These are phyloP conservation scores for Skeletonema tropicum DNA, from an alignment of 108 stramenopile species.

Conservation along the genomic window DNA sequence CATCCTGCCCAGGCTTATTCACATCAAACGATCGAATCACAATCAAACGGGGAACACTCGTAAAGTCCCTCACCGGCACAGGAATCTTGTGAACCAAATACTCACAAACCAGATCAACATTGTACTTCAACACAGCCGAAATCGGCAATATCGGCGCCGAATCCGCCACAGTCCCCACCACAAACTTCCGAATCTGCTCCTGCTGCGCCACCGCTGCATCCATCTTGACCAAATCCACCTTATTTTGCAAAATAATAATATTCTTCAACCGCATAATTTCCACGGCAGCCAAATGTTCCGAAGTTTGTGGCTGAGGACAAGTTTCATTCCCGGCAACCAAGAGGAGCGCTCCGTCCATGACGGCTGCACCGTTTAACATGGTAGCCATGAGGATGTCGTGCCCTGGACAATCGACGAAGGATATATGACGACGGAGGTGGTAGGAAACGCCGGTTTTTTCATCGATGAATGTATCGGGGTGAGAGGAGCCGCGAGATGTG, in stretches of 20 bases:
- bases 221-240: slow-evolving; percentile 99
- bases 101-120: slow-evolving; percentile 99
- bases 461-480: slow-evolving; percentile 93
- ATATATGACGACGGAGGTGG: slow-evolving; percentile 95
- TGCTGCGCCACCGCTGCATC: slow-evolving; percentile 97
- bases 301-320: slow-evolving; percentile 99
- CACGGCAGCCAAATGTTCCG: slow-evolving; percentile 99
- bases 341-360: slow-evolving; percentile 99
- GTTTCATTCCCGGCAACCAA: slow-evolving; percentile 99
- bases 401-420: slow-evolving; percentile 99
- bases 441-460: slow-evolving; percentile 79
- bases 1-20: slow-evolving; percentile 99
- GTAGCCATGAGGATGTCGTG: slow-evolving; percentile 99
- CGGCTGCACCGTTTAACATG: slow-evolving; percentile 99
- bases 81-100: slow-evolving; percentile 97
- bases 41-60: slow-evolving; percentile 92
- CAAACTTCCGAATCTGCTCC: slow-evolving; percentile 97
- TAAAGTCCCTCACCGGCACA: slow-evolving; percentile 95
- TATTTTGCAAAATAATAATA: slow-evolving; percentile 99
- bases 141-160: slow-evolving; percentile 98
- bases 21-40: slow-evolving; percentile 99
- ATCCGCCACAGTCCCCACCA: slow-evolving; percentile 98
- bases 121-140: slow-evolving; percentile 97
- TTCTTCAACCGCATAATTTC: slow-evolving; percentile 99
- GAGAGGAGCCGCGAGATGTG: slow-evolving; percentile 91